Evolutionary conservation across 116 monocot genomes (phyloP).

Genomic region (Iris pallida): DNA sequence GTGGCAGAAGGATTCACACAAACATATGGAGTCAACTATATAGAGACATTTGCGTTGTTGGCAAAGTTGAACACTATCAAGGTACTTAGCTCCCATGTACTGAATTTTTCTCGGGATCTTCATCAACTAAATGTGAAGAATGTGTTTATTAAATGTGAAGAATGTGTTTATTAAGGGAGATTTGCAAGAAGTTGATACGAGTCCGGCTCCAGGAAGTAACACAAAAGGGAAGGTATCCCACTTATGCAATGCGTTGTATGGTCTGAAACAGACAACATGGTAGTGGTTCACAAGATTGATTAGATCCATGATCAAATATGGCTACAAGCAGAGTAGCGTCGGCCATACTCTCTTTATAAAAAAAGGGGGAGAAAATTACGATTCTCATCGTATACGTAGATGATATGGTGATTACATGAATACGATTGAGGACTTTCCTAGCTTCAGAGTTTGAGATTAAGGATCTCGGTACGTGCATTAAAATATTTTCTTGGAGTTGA

Average conservation of each 20-base stretch:
- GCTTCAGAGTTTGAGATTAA: slow-evolving; percentile 5
- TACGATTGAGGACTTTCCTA: slow-evolving; percentile 1
- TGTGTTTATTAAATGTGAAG: too few species aligned
- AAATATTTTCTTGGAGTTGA: neutral
- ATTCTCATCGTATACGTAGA: neutral
- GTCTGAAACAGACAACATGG: too few species aligned
- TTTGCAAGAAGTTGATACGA: neutral
- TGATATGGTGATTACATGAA: neutral
- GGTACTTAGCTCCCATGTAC: too few species aligned
- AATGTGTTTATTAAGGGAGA: neutral
- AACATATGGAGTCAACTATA: neutral
- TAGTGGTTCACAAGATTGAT: too few species aligned
- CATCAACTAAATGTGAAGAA: too few species aligned
- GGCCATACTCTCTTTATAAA: neutral
- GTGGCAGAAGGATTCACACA: neutral
- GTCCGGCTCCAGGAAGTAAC: neutral
- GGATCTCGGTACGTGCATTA: neutral
- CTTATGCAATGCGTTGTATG: too few species aligned
- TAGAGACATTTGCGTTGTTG: neutral
- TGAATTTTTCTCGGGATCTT: too few species aligned
- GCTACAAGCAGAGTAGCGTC: neutral
- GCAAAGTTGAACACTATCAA: neutral
- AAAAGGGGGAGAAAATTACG: neutral
- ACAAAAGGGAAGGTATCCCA: neutral
- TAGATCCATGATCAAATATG: neutral